Percentiles rank a stretch among this genome's conserved stretches.
Evolutionary conservation across 805 yeast species (phyloP).

Genomic region (Scheffersomyces ergatensis): DNA sequence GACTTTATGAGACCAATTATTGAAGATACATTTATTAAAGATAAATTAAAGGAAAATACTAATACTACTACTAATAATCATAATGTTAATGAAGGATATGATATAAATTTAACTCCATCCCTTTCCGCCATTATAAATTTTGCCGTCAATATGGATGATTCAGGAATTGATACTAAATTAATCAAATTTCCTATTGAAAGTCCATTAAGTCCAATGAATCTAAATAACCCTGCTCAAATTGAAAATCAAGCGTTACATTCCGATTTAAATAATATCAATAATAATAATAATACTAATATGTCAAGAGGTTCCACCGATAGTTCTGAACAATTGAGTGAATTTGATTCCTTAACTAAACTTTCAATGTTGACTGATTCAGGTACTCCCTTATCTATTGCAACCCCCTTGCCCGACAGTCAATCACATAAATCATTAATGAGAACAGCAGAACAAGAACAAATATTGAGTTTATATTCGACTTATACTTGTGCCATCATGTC

Average conservation of each 20-base stretch:
- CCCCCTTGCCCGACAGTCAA: neutral
- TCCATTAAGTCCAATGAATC: constrained; percentile 27
- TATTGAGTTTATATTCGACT: constrained; percentile 29
- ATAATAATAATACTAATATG: neutral
- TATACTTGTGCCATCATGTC: constrained; percentile 51
- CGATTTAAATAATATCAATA: neutral
- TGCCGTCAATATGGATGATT: constrained; percentile 28
- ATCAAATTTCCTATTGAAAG: constrained; percentile 16
- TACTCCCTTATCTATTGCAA: neutral
- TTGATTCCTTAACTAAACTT: neutral
- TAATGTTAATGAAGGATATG: constrained; percentile 3
- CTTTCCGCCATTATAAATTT: constrained; percentile 35
- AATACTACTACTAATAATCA: too few relatives aligned
- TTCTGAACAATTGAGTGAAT: neutral
- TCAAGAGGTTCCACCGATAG: neutral
- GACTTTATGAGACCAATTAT: constrained; percentile 5
- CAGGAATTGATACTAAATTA: constrained; percentile 7
- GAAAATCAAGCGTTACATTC: neutral
- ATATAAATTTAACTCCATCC: constrained; percentile 32
- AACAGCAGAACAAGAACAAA: constrained; percentile 34
- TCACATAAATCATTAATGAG: constrained; percentile 13
- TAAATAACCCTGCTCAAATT: constrained; percentile 4
- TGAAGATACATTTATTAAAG: neutral
- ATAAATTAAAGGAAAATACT: neutral
- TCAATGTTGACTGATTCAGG: neutral